Conservation (phyloP, 2,329 filamentous ascomycete species). For the Kalaharituber pfeilii region DNA sequence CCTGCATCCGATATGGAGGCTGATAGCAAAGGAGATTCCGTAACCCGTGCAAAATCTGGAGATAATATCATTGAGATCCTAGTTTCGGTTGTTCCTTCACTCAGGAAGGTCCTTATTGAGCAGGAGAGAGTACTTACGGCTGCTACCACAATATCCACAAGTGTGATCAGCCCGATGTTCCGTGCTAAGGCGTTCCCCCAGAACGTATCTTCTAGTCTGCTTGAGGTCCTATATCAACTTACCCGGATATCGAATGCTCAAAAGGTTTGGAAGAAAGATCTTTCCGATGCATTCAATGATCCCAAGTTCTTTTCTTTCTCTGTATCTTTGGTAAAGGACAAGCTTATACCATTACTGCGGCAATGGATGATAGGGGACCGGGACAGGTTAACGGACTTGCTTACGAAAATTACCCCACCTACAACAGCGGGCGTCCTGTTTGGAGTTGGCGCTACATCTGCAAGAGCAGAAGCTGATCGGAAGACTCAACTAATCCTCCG, state of each 20-base stretch:
- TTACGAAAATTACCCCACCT: constrained; percentile 62
- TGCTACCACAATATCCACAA: constrained; percentile 63
- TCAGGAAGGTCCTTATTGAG: constrained; percentile 70
- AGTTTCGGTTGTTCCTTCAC: constrained; percentile 57
- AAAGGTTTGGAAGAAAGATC: constrained; percentile 84
- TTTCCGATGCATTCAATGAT: constrained; percentile 84
- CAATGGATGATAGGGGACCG: constrained; percentile 80
- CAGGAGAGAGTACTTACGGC: constrained; percentile 66
- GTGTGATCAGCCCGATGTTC: constrained; percentile 63
- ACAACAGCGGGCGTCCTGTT: constrained; percentile 94
- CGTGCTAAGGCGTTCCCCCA: constrained; percentile 75
- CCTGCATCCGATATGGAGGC: neutral
- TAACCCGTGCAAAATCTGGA: constrained; percentile 7
- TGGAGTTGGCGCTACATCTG: constrained; percentile 88
- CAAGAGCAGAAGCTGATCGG: constrained; percentile 83
- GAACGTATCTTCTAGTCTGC: constrained; percentile 53
- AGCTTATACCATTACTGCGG: constrained; percentile 68
- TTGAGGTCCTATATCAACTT: constrained; percentile 60
- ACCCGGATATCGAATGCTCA: constrained; percentile 61
- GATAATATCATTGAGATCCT: constrained; percentile 45
- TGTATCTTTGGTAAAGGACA: constrained; percentile 45
- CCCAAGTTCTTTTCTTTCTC: constrained; percentile 62
- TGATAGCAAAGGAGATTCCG: neutral
- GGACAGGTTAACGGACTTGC: constrained; percentile 65
- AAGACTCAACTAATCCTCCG: constrained; percentile 81